Base-by-base conservation (phyloP, 352 stramenopile genomes). In the Globisporangium camurandrum region DNA sequence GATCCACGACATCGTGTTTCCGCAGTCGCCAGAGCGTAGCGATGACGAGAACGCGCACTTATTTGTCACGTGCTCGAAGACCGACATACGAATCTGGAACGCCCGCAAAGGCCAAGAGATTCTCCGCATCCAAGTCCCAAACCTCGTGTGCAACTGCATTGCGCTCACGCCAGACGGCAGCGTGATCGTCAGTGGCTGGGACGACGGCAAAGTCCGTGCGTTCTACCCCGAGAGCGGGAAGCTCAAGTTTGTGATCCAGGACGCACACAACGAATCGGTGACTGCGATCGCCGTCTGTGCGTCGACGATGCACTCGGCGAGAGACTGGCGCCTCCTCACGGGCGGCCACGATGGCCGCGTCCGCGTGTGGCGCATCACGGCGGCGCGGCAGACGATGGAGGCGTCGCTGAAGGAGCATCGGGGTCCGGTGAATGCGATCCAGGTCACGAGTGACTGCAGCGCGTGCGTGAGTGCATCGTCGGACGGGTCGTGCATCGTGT, bases 21-120 rank as follows among this genome's bases (percentile, higher is more conserved):
- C 95, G 16, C 64, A 54, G 14, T 72, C 66, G 1, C 38, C 60
- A 1, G 62, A 67, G 11, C 71, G 76, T 12, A 59, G 67, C 39
- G 62, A 69, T 0, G 59, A 75, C 22, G 88, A 93, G 37, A 97
- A 93, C 61, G 86, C 91, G 46, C 88, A 97, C 30, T 69, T 99
- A 39, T 97, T 98, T 57, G 69, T 98, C 46, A 99, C 95, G 6
- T 97, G 86, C 55, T 95, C 86, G 47, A 90, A 93, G 55, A 89
- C 75, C 20, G 95, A 99, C 62, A 96, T 99, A 54, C 85, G 95
- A 41, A 82, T 99, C 49, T 99, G 95, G 95, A 97, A 97, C 59
- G 86, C 83, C 10, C 70, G 76, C 34, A 85, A 86, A 34, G 81
- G 81, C 19, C 77, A 95, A 49, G 95, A 99, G 66, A 89, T 98